phyloP scores from a whole-genome alignment of 441 rosid genomes.

The Adansonia madagascariensis region DNA sequence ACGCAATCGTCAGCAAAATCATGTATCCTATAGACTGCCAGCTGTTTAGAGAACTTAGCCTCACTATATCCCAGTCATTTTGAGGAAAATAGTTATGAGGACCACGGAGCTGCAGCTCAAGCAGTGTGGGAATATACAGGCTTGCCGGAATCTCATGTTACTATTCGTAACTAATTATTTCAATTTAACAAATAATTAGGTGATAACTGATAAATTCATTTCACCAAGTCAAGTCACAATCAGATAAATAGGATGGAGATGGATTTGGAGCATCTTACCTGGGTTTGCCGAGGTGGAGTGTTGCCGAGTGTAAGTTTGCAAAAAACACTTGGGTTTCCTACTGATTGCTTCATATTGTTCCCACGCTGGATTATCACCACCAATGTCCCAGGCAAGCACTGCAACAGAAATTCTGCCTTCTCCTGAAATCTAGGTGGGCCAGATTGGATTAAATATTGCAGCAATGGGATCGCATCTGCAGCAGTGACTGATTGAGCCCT shows the following conservation, averaged over 20 bases:
- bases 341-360: slow-evolving; percentile 98
- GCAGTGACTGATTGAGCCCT: slow-evolving; percentile 97
- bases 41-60: background rate
- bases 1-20: background rate
- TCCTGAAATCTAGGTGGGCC: slow-evolving; percentile 99
- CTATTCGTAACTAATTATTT: background rate
- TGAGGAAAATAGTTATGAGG: background rate
- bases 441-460: slow-evolving; percentile 96
- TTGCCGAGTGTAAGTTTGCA: slow-evolving; percentile 96
- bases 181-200: slow-evolving; percentile 1
- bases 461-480: slow-evolving; percentile 97
- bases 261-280: slow-evolving; percentile 46
- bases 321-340: slow-evolving; percentile 91
- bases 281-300: slow-evolving; percentile 87
- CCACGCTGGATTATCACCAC: slow-evolving; percentile 95
- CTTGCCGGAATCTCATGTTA: background rate
- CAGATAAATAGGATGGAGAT: background rate
- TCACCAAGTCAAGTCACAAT: slow-evolving; percentile 3
- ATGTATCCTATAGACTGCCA: background rate
- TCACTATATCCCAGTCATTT: background rate
- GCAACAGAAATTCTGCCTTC: slow-evolving; percentile 94
- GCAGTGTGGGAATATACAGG: slow-evolving; percentile 8
- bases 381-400: slow-evolving; percentile 97
- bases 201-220: slow-evolving; percentile 5
- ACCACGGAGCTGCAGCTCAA: slow-evolving; percentile 3